Evolutionary conservation across 257 asterid species (phyloP).

Genomic region (Thymus mandschuricus): DNA sequence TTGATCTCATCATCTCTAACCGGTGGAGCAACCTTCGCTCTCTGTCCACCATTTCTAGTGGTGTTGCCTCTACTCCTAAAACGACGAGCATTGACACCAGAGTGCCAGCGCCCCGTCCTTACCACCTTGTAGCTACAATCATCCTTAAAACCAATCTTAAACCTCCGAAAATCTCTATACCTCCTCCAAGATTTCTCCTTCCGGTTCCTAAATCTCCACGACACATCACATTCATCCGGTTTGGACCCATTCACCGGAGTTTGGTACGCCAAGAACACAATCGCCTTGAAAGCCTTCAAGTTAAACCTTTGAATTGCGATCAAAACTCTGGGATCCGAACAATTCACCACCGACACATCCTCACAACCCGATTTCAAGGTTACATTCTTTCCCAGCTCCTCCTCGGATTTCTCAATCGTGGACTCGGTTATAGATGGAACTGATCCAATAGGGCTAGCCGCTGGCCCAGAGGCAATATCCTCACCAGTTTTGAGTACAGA

Average conservation of each 20-base stretch:
- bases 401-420: slow-evolving; percentile 70
- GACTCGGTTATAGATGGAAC: slow-evolving; percentile 59
- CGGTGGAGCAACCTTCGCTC: slow-evolving; percentile 40
- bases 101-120: slow-evolving; percentile 81
- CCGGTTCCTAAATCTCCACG: slow-evolving; percentile 92
- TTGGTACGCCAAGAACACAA: slow-evolving; percentile 72
- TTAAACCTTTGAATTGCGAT: slow-evolving; percentile 76
- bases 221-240: slow-evolving; percentile 86
- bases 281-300: slow-evolving; percentile 67
- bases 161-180: slow-evolving; percentile 95
- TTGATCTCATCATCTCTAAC: slow-evolving; percentile 83
- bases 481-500: slow-evolving; percentile 94
- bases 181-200: slow-evolving; percentile 95
- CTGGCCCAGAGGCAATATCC: slow-evolving; percentile 66
- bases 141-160: slow-evolving; percentile 66
- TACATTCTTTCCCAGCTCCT: slow-evolving; percentile 38
- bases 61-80: slow-evolving; percentile 45
- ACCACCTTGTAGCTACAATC: slow-evolving; percentile 75
- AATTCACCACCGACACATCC: slow-evolving; percentile 61
- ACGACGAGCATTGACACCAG: slow-evolving; percentile 95
- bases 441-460: slow-evolving; percentile 44
- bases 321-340: slow-evolving; percentile 80
- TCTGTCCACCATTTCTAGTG: slow-evolving; percentile 44
- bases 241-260: slow-evolving; percentile 79
- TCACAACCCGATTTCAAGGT: slow-evolving; percentile 66